A percentile compares a stretch with the other conserved stretches of the same genome.
These are phyloP conservation scores for Cyclotella atomus DNA, from an alignment of 108 stramenopile species.

Conservation along the genomic window DNA sequence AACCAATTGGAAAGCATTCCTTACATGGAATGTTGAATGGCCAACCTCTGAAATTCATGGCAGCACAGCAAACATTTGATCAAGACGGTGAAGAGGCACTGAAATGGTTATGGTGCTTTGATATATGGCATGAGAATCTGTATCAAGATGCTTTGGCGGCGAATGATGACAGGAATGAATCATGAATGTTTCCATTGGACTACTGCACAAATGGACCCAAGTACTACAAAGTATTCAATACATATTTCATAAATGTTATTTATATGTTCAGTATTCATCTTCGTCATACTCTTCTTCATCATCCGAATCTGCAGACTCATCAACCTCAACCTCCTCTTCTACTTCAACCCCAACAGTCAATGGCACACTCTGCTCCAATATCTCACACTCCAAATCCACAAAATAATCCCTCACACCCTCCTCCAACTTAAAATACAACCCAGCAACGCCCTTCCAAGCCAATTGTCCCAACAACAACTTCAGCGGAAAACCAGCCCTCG, in stretches of 20 bases:
- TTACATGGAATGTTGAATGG: slow-evolving; percentile 64
- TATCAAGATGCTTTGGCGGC: slow-evolving; percentile 15
- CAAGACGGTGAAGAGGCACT: slow-evolving; percentile 9
- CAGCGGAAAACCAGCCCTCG: slow-evolving; percentile 81
- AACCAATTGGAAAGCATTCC: slow-evolving; percentile 59
- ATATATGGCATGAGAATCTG: slow-evolving; percentile 75
- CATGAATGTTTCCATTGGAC: too few species aligned
- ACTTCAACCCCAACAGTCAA: slow-evolving; percentile 53
- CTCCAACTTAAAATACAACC: slow-evolving; percentile 55
- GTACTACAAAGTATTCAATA: too few species aligned
- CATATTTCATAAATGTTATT: neutral
- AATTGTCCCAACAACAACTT: slow-evolving; percentile 83
- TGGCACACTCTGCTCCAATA: slow-evolving; percentile 74
- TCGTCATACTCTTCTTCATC: slow-evolving; percentile 25
- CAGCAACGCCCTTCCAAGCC: slow-evolving; percentile 61
- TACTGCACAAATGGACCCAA: too few species aligned
- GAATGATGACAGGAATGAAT: neutral
- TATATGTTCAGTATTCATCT: slow-evolving; percentile 7
- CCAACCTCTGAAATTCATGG: slow-evolving; percentile 75
- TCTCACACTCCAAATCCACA: slow-evolving; percentile 77
- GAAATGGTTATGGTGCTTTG: slow-evolving; percentile 70
- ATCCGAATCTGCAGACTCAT: neutral
- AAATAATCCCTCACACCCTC: slow-evolving; percentile 61
- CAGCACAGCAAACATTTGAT: slow-evolving; percentile 27
- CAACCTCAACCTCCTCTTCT: slow-evolving; percentile 15